Percentiles rank a stretch among this genome's conserved stretches.
phyloP scores from a whole-genome alignment of 2,329 filamentous ascomycete genomes.

The Coleophoma crateriformis region DNA sequence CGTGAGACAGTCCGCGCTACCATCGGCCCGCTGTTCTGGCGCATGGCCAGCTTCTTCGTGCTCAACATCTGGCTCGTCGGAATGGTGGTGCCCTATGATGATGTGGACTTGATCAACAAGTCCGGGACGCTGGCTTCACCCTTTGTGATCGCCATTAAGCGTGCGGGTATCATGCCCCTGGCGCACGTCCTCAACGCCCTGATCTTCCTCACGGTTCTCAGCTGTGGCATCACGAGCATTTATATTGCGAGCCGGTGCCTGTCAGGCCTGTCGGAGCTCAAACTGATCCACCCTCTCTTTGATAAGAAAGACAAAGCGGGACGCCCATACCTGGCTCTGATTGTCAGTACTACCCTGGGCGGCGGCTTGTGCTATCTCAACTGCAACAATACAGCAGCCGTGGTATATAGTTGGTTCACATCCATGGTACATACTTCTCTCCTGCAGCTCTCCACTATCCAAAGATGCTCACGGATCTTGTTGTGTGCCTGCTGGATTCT shows the following conservation, averaged over 20 bases:
- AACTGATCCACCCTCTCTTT: slow-evolving; percentile 55
- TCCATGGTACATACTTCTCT: slow-evolving; percentile 44
- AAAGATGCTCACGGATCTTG: no score
- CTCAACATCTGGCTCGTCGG: slow-evolving; percentile 46
- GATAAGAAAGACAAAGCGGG: slow-evolving; percentile 49
- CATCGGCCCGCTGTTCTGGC: slow-evolving; percentile 56
- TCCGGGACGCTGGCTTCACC: slow-evolving; percentile 27
- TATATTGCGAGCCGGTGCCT: slow-evolving; percentile 16
- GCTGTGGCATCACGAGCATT: slow-evolving; percentile 9
- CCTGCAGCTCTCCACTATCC: background rate
- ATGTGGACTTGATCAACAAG: slow-evolving; percentile 45
- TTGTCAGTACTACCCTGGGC: slow-evolving; percentile 21
- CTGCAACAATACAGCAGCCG: slow-evolving; percentile 37
- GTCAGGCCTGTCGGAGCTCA: slow-evolving; percentile 32
- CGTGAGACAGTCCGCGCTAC: slow-evolving; percentile 48
- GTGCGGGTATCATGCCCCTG: background rate
- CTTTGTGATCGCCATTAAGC: slow-evolving; percentile 7
- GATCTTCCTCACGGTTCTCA: slow-evolving; percentile 4
- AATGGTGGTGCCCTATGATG: slow-evolving; percentile 55
- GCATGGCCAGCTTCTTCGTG: slow-evolving; percentile 53
- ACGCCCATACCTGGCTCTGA: slow-evolving; percentile 29
- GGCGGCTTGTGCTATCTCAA: slow-evolving; percentile 46
- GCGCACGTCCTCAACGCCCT: slow-evolving; percentile 6
- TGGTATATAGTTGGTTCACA: slow-evolving; percentile 58
- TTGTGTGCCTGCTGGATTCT: no score